A percentile compares a stretch with the other conserved stretches of the same genome.
Evolutionary conservation across 805 yeast genomes (phyloP).

Genomic region (Myxozyma monticola): DNA sequence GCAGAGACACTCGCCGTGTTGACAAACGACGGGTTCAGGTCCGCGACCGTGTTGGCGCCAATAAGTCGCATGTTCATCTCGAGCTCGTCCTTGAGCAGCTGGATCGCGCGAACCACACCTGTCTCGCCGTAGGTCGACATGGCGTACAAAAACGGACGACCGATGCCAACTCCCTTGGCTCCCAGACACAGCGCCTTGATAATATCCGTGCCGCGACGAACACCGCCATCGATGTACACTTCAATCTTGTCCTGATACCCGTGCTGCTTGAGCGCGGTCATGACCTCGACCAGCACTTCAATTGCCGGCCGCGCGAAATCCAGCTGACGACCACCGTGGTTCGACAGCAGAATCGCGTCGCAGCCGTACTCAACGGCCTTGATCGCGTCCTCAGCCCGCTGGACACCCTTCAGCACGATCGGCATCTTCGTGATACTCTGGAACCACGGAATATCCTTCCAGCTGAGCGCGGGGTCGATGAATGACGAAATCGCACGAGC

Average conservation of each 20-base stretch:
- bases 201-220: conserved; percentile 75
- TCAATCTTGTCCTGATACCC: conserved; percentile 51
- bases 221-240: conserved; percentile 73
- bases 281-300: conserved; percentile 66
- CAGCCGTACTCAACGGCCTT: conserved; percentile 70
- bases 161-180: conserved; percentile 73
- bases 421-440: conserved; percentile 61
- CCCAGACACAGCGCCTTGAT: conserved; percentile 75
- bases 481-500: conserved; percentile 84
- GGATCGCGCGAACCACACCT: conserved; percentile 67
- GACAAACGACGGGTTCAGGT: conserved; percentile 60
- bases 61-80: conserved; percentile 76
- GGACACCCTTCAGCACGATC: conserved; percentile 78
- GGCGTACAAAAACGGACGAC: conserved; percentile 74
- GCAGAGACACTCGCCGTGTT: conserved; percentile 53
- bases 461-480: conserved; percentile 66
- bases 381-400: conserved; percentile 74
- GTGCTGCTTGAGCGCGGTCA: conserved; percentile 45
- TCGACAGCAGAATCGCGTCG: conserved; percentile 78
- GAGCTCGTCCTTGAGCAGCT: conserved; percentile 67
- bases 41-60: conserved; percentile 63
- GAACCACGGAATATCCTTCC: conserved; percentile 66
- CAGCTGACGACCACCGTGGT: conserved; percentile 88
- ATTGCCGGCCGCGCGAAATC: conserved; percentile 81
- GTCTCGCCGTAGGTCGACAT: conserved; percentile 77